Percentiles rank a stretch among this genome's conserved stretches.
These are phyloP conservation scores for Helminthosporium solani DNA, from an alignment of 2,329 filamentous ascomycete genomes.

Conservation along the genomic window DNA sequence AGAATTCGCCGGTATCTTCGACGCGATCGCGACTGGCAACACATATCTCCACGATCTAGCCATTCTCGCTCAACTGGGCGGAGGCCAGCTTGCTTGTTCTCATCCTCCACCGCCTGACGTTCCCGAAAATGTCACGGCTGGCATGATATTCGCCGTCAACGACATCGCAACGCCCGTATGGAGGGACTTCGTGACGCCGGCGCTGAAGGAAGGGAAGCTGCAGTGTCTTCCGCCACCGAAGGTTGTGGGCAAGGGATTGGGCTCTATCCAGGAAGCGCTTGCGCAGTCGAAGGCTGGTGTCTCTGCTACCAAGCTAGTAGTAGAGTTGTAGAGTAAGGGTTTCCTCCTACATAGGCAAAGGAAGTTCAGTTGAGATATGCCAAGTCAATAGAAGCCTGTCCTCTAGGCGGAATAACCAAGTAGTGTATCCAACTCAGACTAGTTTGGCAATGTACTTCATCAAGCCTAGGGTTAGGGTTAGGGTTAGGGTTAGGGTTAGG, in stretches of 20 bases:
- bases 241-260: constrained; percentile 30
- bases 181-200: constrained; percentile 27
- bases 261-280: constrained; percentile 25
- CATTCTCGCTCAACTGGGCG: constrained; percentile 30
- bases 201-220: constrained; percentile 24
- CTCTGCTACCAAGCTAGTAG: constrained; percentile 44
- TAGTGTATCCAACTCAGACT: too few relatives aligned
- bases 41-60: constrained; percentile 21
- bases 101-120: constrained; percentile 38
- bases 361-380: too few relatives aligned
- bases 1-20: constrained; percentile 45
- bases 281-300: constrained; percentile 32
- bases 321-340: constrained; percentile 31
- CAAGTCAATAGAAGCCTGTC: too few relatives aligned
- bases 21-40: constrained; percentile 30
- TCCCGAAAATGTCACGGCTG: constrained; percentile 34
- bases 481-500: too few relatives aligned
- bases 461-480: too few relatives aligned
- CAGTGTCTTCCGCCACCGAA: constrained; percentile 25
- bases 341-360: too few relatives aligned
- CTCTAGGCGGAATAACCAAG: too few relatives aligned
- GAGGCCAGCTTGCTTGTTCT: constrained; percentile 40
- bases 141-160: constrained; percentile 30
- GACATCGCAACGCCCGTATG: constrained; percentile 27
- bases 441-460: too few relatives aligned